Evolutionary conservation across 345 rosid genomes (phyloP).

Genomic region (Eucalyptus paniculata): DNA sequence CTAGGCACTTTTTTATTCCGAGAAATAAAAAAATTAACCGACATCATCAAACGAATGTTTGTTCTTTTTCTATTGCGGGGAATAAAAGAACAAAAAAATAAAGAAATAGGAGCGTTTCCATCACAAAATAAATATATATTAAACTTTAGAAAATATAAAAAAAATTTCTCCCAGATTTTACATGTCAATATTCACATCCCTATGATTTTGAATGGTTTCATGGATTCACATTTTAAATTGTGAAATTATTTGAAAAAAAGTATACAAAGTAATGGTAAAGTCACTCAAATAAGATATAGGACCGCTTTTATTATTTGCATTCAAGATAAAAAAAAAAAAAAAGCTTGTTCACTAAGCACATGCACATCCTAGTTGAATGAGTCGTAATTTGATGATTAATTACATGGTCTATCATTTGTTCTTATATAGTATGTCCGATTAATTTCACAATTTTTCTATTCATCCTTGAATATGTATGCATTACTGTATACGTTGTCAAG

Average conservation of each 20-base stretch:
- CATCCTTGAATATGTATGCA: neutral
- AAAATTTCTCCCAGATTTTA: neutral
- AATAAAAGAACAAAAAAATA: no score
- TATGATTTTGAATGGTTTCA: neutral
- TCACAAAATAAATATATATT: neutral
- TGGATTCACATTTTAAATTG: neutral
- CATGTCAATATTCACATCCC: neutral
- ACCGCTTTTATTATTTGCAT: neutral
- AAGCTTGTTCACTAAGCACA: neutral
- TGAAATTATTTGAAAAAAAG: neutral
- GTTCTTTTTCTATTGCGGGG: no score
- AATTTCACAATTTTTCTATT: neutral
- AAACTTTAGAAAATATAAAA: neutral
- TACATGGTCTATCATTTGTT: neutral
- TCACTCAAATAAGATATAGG: neutral
- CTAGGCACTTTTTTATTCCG: accelerated
- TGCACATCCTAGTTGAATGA: neutral
- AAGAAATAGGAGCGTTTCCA: no score
- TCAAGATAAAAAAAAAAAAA: neutral
- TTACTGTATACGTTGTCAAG: no score
- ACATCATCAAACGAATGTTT: no score
- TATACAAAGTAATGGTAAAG: neutral
- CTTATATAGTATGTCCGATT: neutral
- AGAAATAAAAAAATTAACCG: no score
- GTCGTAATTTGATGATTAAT: neutral